Evolutionary conservation across 495 filamentous ascomycete genomes (phyloP).

Genomic region (Hypoxylon crocopeplum): DNA sequence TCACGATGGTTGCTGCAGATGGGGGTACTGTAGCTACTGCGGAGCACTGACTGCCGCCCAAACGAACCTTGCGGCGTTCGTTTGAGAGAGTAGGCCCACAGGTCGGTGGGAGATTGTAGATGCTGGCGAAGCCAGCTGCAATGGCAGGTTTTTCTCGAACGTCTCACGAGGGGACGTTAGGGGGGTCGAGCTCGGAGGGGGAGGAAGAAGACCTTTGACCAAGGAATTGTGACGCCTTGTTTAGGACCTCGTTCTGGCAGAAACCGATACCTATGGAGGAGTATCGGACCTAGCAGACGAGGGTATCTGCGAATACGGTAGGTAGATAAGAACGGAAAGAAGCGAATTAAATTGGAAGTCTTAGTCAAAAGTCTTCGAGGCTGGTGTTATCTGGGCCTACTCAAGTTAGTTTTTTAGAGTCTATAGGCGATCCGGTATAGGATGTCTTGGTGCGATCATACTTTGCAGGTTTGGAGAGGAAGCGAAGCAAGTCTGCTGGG

Average conservation of each 20-base stretch:
- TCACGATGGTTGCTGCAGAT: conserved; percentile 33
- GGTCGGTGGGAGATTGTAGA: conserved; percentile 56
- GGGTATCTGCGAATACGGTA: conserved; percentile 67
- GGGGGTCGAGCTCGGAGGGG: conserved; percentile 84
- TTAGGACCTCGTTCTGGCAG: conserved; percentile 71
- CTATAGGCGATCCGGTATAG: background rate
- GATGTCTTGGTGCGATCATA: conserved; percentile 51
- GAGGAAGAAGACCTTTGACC: conserved; percentile 78
- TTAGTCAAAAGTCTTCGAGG: conserved; percentile 36
- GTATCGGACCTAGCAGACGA: conserved; percentile 94
- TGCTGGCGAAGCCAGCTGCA: conserved; percentile 67
- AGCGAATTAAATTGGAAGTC: conserved; percentile 11
- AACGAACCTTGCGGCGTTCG: conserved; percentile 89
- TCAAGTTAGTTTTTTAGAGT: conserved; percentile 5
- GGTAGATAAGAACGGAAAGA: conserved; percentile 1
- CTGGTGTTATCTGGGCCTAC: conserved; percentile 89
- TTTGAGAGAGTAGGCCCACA: conserved; percentile 97
- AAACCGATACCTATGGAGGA: conserved; percentile 83
- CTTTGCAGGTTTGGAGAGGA: conserved; percentile 96
- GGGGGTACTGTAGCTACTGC: conserved; percentile 54
- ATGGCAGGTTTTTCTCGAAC: conserved; percentile 46
- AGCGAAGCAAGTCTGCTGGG: conserved; percentile 89
- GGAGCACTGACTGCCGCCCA: conserved; percentile 78
- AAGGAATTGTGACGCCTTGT: conserved; percentile 83
- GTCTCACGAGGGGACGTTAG: conserved; percentile 74